Evolutionary conservation across 164 flowering plant species (phyloP), one percentile per base, ranked within the genome.

Genomic region (Chloranthus sessilifolius): DNA sequence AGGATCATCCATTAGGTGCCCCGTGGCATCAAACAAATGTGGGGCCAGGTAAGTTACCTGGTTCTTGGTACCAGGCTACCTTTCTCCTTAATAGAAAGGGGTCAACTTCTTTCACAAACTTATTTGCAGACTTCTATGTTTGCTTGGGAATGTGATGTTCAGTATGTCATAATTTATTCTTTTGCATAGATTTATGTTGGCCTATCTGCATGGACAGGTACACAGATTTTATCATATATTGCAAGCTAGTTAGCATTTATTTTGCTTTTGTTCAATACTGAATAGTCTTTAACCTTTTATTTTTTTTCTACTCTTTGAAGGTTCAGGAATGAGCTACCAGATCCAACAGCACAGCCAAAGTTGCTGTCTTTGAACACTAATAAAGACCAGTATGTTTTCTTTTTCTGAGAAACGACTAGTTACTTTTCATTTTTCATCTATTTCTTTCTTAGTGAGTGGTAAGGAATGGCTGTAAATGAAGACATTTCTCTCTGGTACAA

Each of bases 321-420:
- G 74, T 92, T 92, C 52, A 82, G 95, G 29, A 88, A 92, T 73
- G 99, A 92, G 56, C 81, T 92, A 35, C 99, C 97, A 43, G 99
- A 92, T 69, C 89, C 95, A 50, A 78, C 85, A 52, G 85, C 85
- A 16, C 96, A 88, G 40, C 82, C 79, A 19, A 92, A 92, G 78
- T 79, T 92, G 35, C 59, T 84, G 78, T 28, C 79, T 4, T 20
- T 86, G 55, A 80, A 67, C 49, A 75, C 65, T 50, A 85, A 84
- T 44, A 79, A 79, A 61, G 97, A 92, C 58, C 75, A 74, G 96
- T 88, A 81, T 52, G 90, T 62, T 31, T 23, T 20, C 43, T 39
- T 52, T 7, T 26, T 29, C 24, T 45, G 11, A 9, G 29, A 37
- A 42, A n/a, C n/a, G n/a, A n/a, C n/a, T n/a, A n/a, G n/a, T n/a